phyloP scores from a whole-genome alignment of 768 basidiomycete species.

The Heimioporus sp. region DNA sequence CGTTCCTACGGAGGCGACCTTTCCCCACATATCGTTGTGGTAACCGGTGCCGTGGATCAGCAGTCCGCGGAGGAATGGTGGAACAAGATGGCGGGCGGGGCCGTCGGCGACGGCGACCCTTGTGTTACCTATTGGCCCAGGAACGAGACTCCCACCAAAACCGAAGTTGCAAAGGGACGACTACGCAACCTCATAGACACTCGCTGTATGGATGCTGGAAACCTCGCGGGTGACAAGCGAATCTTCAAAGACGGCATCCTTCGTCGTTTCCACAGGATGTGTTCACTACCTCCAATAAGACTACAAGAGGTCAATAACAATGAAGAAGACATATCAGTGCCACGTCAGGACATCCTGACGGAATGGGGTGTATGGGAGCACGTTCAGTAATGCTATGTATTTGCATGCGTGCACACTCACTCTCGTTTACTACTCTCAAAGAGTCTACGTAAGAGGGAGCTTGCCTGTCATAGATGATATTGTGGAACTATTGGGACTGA shows the following conservation, averaged over 20 bases:
- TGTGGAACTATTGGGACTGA: too few species aligned
- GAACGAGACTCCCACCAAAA: not conserved
- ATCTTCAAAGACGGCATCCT: constrained; percentile 10
- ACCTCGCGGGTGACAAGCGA: constrained; percentile 2
- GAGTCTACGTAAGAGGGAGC: too few species aligned
- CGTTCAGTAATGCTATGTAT: not conserved
- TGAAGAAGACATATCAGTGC: not conserved
- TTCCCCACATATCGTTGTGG: constrained; percentile 22
- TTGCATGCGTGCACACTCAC: too few species aligned
- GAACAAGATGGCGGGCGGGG: not conserved
- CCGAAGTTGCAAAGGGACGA: constrained; percentile 1
- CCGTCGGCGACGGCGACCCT: not conserved
- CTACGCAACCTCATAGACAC: constrained; percentile 16
- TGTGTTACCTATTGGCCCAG: constrained; percentile 20
- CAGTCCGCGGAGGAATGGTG: constrained; percentile 22
- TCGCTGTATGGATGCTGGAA: constrained; percentile 21
- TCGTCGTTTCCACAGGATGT: constrained; percentile 3
- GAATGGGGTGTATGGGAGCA: constrained; percentile 22
- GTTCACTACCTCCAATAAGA: not conserved
- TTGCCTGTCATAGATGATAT: too few species aligned
- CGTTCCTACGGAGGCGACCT: constrained; percentile 24
- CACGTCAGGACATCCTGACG: constrained; percentile 17
- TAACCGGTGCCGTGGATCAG: constrained; percentile 17
- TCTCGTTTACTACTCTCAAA: too few species aligned
- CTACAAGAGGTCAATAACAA: not conserved